Evolutionary conservation across 768 basidiomycete species (phyloP), one percentile per base, ranked within the genome.

Genomic region (Tulasnella sp.): DNA sequence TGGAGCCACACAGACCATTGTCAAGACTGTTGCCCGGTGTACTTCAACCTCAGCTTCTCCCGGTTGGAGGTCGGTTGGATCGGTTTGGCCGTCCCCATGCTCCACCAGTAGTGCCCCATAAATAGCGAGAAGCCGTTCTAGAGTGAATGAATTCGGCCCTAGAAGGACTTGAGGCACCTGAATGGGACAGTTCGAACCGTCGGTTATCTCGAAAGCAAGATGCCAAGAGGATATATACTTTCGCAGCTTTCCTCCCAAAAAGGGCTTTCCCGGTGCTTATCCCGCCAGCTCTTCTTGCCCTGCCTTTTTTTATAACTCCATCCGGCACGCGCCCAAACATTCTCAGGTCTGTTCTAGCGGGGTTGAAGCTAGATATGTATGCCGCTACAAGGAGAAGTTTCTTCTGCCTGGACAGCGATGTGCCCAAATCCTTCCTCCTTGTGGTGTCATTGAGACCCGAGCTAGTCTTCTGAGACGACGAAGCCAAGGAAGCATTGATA

Each of bases 301-400:
- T 83, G 78, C 88, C 86, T 82, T 87, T 87, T 78, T 86, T 85
- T 80, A 86, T 88, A 76, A 88, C 88, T 81, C 92, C 92, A 73
- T 91, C 90, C 36, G 88, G 77, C 0, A 89, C 91, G 17, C 94
- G 82, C 4, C 92, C 91, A 82, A 97, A 94, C 88, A 97, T 90
- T 45, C 92, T 85, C 78, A 93, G 42, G 82, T 96, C 95, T 11
- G 89, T 90, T 80, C 89, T 91, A 0, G 90, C 82, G 1, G 95
- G 94, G 80, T 97, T 97, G 54, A 91, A 91, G 54, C 93, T 93
- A 6, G 94, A 93, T 52, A 95, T 83, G 80, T 90, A 97, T 0
- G 90, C 88, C 0, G 93, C 91, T 3, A 95, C 82, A 5, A 96
- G 83, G 31, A 95, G 85, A 79, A 89, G 94, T 80, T 91, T 91